phyloP scores from a whole-genome alignment of 345 rosid species.

The Dimocarpus longan region DNA sequence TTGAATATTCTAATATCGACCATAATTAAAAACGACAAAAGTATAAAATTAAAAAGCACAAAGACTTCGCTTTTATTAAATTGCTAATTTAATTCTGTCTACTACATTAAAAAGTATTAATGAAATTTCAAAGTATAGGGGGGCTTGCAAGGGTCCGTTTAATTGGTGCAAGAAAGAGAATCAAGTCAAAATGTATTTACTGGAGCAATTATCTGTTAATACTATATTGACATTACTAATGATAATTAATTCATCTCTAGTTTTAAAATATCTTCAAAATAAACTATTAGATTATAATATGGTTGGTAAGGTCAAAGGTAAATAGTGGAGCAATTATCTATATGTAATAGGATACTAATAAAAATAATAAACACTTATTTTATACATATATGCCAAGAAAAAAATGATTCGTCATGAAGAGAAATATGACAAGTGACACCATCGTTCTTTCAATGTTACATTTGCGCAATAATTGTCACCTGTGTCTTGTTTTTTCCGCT shows the following conservation, averaged over 20 bases:
- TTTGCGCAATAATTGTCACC: neutral
- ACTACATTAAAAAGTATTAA: neutral
- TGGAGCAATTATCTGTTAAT: slow-evolving; percentile 8
- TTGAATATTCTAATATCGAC: neutral
- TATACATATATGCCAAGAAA: neutral
- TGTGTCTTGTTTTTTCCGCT: neutral
- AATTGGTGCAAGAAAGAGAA: neutral
- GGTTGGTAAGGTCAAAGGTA: neutral
- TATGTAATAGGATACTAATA: neutral
- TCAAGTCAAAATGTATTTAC: slow-evolving; percentile 9
- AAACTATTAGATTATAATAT: neutral
- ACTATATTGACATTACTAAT: neutral
- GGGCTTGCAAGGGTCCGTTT: neutral
- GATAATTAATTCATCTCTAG: neutral
- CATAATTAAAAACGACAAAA: neutral
- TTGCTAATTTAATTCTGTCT: neutral
- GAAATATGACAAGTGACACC: neutral
- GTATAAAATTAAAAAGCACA: neutral
- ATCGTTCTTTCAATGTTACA: neutral
- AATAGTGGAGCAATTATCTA: neutral
- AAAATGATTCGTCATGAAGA: neutral
- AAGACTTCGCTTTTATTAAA: neutral
- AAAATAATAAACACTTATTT: neutral
- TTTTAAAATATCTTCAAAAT: neutral
- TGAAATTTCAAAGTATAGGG: neutral